Conservation (phyloP, 2,329 filamentous ascomycete species). For the Aspergillus sp. region DNA sequence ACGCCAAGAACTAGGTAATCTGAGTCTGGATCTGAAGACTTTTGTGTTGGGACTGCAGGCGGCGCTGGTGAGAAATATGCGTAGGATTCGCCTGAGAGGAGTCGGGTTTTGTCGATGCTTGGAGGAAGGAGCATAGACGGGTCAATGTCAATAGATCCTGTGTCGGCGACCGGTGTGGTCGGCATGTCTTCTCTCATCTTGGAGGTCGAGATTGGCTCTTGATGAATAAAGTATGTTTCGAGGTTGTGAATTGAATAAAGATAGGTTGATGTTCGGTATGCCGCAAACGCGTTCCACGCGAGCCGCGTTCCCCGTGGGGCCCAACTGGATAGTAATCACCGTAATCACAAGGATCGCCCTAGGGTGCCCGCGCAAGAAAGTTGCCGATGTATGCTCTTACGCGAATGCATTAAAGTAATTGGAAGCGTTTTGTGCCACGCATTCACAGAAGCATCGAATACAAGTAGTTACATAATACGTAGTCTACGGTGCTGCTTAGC, state of each 20-base stretch:
- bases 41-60: slow-evolving; percentile 49
- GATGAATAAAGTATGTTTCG: background rate
- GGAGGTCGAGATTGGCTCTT: background rate
- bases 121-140: slow-evolving; percentile 62
- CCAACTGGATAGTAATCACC: too few species aligned
- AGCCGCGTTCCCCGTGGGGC: background rate
- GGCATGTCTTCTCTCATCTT: slow-evolving; percentile 35
- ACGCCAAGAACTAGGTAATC: slow-evolving; percentile 67
- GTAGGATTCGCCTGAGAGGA: slow-evolving; percentile 68
- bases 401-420: too few species aligned
- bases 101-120: slow-evolving; percentile 58
- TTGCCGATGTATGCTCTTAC: too few species aligned
- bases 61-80: slow-evolving; percentile 71
- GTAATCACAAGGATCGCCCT: too few species aligned
- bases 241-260: background rate
- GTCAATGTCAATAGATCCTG: slow-evolving; percentile 26
- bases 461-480: too few species aligned
- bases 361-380: too few species aligned
- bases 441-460: too few species aligned
- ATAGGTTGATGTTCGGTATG: background rate
- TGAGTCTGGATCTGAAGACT: background rate
- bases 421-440: too few species aligned
- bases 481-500: too few species aligned
- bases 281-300: background rate
- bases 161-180: slow-evolving; percentile 31